Conservation (phyloP, 2,329 filamentous ascomycete species). For the Aureobasidium sp. region DNA sequence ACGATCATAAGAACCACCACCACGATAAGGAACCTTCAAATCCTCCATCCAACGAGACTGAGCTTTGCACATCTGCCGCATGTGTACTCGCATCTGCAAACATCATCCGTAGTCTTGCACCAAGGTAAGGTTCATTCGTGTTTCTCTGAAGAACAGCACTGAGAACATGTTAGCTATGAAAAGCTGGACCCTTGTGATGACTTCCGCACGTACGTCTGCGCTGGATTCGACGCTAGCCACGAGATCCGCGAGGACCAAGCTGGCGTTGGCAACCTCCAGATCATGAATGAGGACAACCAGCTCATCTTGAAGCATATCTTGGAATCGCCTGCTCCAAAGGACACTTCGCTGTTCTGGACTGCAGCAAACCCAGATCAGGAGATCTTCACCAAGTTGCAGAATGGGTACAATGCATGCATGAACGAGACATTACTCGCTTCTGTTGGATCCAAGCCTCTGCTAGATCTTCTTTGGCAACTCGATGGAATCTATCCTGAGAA, state of each 20-base stretch:
- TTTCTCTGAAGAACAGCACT: neutral
- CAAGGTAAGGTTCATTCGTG: neutral
- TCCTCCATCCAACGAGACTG: neutral
- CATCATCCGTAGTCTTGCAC: conserved; percentile 3
- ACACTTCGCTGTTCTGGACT: conserved; percentile 9
- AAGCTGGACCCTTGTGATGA: conserved; percentile 11
- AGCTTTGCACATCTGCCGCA: conserved; percentile 9
- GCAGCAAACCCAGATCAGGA: conserved; percentile 36
- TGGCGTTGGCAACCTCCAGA: conserved; percentile 6
- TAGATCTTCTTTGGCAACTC: conserved; percentile 47
- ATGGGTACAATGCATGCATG: conserved; percentile 58
- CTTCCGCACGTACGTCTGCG: conserved; percentile 10
- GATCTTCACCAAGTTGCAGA: conserved; percentile 60
- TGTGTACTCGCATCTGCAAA: conserved; percentile 11
- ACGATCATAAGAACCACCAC: neutral
- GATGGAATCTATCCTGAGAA: conserved; percentile 29
- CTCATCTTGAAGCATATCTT: conserved; percentile 12
- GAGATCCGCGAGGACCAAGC: conserved; percentile 12
- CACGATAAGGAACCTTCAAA: neutral
- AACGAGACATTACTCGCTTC: conserved; percentile 50
- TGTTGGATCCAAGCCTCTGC: conserved; percentile 48
- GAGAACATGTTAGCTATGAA: neutral
- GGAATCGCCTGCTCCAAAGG: conserved; percentile 4
- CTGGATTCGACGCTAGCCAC: conserved; percentile 9
- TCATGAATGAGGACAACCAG: conserved; percentile 11